A percentile compares a stretch with the other conserved stretches of the same genome.
Evolutionary conservation across 495 filamentous ascomycete species (phyloP).

Genomic region (Ramalina peruviana): DNA sequence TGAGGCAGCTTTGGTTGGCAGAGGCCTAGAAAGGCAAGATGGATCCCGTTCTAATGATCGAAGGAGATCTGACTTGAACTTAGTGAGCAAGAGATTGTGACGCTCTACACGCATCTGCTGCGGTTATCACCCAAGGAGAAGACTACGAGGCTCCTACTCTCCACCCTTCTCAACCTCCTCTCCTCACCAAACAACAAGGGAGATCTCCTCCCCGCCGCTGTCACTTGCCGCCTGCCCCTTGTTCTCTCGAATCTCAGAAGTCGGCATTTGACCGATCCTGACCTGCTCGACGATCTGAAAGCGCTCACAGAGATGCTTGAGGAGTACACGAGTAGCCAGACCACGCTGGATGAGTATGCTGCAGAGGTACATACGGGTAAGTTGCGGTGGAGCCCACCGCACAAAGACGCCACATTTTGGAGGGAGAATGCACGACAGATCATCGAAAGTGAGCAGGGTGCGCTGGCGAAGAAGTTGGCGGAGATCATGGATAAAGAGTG

Average conservation of each 20-base stretch:
- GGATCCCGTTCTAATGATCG: neutral
- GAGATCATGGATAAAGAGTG: conserved; percentile 76
- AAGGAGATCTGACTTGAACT: conserved; percentile 10
- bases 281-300: conserved; percentile 76
- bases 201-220: conserved; percentile 66
- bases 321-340: conserved; percentile 91
- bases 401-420: conserved; percentile 86
- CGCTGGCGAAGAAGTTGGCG: conserved; percentile 66
- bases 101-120: conserved; percentile 79
- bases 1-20: conserved; percentile 68
- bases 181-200: conserved; percentile 49
- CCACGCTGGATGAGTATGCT: conserved; percentile 91
- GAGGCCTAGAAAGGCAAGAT: conserved; percentile 68
- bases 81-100: conserved; percentile 84
- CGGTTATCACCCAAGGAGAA: conserved; percentile 94
- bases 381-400: conserved; percentile 88
- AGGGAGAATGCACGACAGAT: conserved; percentile 88
- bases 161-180: conserved; percentile 77
- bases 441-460: conserved; percentile 68
- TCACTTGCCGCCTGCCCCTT: conserved; percentile 67
- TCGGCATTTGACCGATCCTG: conserved; percentile 76
- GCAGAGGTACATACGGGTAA: conserved; percentile 80
- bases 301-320: conserved; percentile 65
- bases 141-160: conserved; percentile 80
- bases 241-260: conserved; percentile 66